Conservation (phyloP, 2,329 filamentous ascomycete genomes). For the Dactylellina cionopaga region DNA sequence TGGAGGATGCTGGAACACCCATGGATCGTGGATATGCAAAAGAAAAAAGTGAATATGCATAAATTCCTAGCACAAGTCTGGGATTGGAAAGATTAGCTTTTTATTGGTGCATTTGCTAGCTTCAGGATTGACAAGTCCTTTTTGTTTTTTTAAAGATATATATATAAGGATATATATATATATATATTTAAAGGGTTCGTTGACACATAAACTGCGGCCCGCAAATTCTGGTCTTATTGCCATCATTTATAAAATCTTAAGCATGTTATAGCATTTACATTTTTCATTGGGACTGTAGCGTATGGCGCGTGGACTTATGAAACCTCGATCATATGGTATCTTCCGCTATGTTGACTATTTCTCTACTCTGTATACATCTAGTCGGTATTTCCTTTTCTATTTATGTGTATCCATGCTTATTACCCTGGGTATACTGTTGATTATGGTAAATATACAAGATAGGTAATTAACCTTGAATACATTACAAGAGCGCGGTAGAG, state of each 20-base stretch:
- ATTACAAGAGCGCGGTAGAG: too few relatives aligned
- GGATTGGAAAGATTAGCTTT: conserved; percentile 85
- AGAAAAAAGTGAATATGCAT: conserved; percentile 96
- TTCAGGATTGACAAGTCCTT: too few relatives aligned
- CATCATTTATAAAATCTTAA: conserved; percentile 1
- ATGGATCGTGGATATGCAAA: conserved; percentile 97
- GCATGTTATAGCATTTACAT: conserved; percentile 20
- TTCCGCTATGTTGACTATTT: background rate
- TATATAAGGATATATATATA: conserved; percentile 9
- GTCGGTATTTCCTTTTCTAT: too few relatives aligned
- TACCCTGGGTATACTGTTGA: too few relatives aligned
- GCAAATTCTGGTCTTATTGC: too few relatives aligned
- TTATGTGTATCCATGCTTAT: too few relatives aligned
- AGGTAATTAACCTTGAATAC: too few relatives aligned
- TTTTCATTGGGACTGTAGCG: conserved; percentile 18
- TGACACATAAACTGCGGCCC: too few relatives aligned
- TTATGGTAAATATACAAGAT: too few relatives aligned
- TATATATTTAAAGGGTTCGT: conserved; percentile 10
- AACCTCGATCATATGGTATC: background rate
- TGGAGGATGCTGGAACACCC: conserved; percentile 99
- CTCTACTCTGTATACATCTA: too few relatives aligned
- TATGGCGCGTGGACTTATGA: conserved; percentile 6
- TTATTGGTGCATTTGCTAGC: too few relatives aligned
- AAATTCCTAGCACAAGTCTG: conserved; percentile 94
- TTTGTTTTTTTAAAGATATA: background rate